Conservation (phyloP, 2,329 filamentous ascomycete species). For the Penicillium sp. region DNA sequence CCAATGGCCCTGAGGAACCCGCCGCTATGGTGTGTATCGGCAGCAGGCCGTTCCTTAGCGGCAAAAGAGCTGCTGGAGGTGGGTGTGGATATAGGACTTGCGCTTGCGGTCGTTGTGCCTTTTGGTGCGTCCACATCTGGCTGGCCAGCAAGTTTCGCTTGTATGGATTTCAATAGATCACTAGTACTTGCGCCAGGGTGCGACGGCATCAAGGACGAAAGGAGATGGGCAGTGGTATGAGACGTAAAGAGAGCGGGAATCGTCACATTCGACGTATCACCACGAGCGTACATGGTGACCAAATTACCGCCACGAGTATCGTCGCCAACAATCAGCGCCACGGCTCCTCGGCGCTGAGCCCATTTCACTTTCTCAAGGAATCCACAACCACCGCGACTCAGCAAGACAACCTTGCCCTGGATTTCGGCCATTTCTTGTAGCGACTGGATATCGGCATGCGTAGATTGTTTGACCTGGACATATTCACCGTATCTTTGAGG, state of each 20-base stretch:
- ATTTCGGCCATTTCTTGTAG: slow-evolving; percentile 91
- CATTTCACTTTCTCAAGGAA: slow-evolving; percentile 97
- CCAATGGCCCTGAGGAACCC: slow-evolving; percentile 45
- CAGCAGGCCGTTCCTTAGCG: slow-evolving; percentile 13
- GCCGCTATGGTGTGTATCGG: slow-evolving; percentile 18
- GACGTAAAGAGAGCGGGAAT: slow-evolving; percentile 95
- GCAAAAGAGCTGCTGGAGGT: slow-evolving; percentile 27
- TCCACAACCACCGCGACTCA: slow-evolving; percentile 89
- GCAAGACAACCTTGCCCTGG: slow-evolving; percentile 80
- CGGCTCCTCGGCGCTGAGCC: slow-evolving; percentile 83
- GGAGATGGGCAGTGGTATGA: slow-evolving; percentile 84
- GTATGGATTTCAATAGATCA: slow-evolving; percentile 52
- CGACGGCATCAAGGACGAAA: slow-evolving; percentile 78
- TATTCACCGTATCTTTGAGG: slow-evolving; percentile 34
- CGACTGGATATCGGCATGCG: slow-evolving; percentile 86
- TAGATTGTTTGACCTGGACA: slow-evolving; percentile 30
- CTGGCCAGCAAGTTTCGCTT: slow-evolving; percentile 31
- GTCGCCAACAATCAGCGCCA: slow-evolving; percentile 89
- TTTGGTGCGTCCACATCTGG: slow-evolving; percentile 18
- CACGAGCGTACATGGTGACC: slow-evolving; percentile 97
- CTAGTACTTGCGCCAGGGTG: slow-evolving; percentile 60
- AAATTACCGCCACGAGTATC: slow-evolving; percentile 82
- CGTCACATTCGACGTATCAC: slow-evolving; percentile 88
- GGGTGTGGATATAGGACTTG: slow-evolving; percentile 29
- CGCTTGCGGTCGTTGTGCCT: slow-evolving; percentile 26